A percentile compares a stretch with the other conserved stretches of the same genome.
phyloP scores from a whole-genome alignment of 768 basidiomycete species.

The Amyloporia xantha region DNA sequence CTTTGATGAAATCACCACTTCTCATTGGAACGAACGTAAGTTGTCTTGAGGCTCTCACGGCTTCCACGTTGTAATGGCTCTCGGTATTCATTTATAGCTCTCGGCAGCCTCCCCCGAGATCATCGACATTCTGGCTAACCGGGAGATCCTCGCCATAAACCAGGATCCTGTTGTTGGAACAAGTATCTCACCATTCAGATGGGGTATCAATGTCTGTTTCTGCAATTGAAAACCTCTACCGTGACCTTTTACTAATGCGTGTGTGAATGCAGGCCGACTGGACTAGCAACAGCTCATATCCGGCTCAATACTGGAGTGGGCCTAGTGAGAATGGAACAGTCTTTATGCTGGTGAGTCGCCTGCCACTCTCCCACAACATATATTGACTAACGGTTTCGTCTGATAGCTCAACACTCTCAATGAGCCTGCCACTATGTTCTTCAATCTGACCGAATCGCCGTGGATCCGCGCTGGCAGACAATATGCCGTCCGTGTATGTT shows the following conservation, averaged over 20 bases:
- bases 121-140: constrained; percentile 53
- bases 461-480: constrained; percentile 62
- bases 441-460: constrained; percentile 60
- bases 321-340: constrained; percentile 55
- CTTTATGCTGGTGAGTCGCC: constrained; percentile 49
- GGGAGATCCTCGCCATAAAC: constrained; percentile 61
- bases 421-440: constrained; percentile 47
- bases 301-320: constrained; percentile 66
- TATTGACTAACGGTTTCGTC: background rate
- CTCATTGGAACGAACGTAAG: constrained; percentile 46
- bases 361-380: background rate
- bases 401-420: constrained; percentile 51
- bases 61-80: background rate
- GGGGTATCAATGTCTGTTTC: constrained; percentile 54
- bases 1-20: constrained; percentile 64
- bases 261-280: constrained; percentile 28
- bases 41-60: too few relatives aligned
- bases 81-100: constrained; percentile 30
- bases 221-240: background rate
- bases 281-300: constrained; percentile 36
- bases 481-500: constrained; percentile 52
- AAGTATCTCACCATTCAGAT: constrained; percentile 59
- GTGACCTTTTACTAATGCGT: background rate
- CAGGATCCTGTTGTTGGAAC: constrained; percentile 59
- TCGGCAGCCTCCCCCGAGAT: constrained; percentile 42